Percentiles rank a stretch among this genome's conserved stretches.
Evolutionary conservation across 2,329 filamentous ascomycete genomes (phyloP).

Genomic region (Scedosporium aurantiacum): DNA sequence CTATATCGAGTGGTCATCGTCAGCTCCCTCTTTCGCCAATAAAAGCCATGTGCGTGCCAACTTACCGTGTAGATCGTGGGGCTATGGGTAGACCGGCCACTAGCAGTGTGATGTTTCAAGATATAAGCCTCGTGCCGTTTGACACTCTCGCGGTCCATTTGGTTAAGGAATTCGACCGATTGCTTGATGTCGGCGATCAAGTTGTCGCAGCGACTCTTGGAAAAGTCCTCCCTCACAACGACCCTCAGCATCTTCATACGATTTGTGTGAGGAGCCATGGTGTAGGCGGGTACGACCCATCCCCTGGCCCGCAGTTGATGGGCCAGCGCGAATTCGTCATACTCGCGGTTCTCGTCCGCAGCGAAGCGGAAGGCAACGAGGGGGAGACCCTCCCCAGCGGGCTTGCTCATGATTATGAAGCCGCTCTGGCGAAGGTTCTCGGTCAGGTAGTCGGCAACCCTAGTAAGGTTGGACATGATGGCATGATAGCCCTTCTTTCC

Average conservation of each 20-base stretch:
- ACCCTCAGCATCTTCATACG: slow-evolving; percentile 83
- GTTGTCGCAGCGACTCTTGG: slow-evolving; percentile 66
- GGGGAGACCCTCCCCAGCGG: slow-evolving; percentile 66
- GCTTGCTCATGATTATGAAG: slow-evolving; percentile 82
- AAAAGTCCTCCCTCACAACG: slow-evolving; percentile 89
- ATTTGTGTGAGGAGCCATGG: slow-evolving; percentile 83
- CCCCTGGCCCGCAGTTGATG: slow-evolving; percentile 77
- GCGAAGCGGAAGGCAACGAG: slow-evolving; percentile 79
- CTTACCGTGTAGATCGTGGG: slow-evolving; percentile 39
- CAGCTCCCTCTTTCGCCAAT: too few relatives aligned
- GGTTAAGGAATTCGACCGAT: slow-evolving; percentile 57
- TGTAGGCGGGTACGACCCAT: slow-evolving; percentile 94
- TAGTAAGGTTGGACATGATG: slow-evolving; percentile 91
- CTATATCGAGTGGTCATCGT: slow-evolving; percentile 19
- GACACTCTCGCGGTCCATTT: slow-evolving; percentile 63
- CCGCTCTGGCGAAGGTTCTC: slow-evolving; percentile 61
- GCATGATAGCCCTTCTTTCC: slow-evolving; percentile 84
- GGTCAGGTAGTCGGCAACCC: slow-evolving; percentile 79
- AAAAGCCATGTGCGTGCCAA: background rate
- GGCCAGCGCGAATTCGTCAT: slow-evolving; percentile 68
- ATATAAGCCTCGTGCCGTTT: slow-evolving; percentile 59
- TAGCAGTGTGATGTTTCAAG: slow-evolving; percentile 40
- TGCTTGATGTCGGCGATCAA: slow-evolving; percentile 71
- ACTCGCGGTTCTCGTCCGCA: slow-evolving; percentile 44
- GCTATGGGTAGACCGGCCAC: slow-evolving; percentile 42